Percentiles rank a stretch among this genome's conserved stretches.
phyloP scores from a whole-genome alignment of 768 basidiomycete genomes.

The Naganishia friedmannii region DNA sequence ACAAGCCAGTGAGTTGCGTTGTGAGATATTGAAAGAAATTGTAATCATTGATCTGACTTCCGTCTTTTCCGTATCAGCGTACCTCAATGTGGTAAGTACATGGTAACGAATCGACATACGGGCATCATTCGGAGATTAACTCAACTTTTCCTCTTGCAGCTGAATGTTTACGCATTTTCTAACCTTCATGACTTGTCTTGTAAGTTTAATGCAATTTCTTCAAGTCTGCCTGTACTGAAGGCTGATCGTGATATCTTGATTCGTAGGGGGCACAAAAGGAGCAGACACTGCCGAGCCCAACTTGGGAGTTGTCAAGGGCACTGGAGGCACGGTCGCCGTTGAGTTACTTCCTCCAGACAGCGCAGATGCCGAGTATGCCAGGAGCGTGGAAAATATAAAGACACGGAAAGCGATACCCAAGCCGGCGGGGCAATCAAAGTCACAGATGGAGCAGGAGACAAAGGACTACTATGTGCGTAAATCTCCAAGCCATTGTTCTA shows the following conservation, averaged over 20 bases:
- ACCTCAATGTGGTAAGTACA: constrained; percentile 39
- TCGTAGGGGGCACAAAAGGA: constrained; percentile 82
- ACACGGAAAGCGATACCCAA: constrained; percentile 56
- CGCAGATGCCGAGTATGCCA: constrained; percentile 77
- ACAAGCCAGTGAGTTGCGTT: constrained; percentile 59
- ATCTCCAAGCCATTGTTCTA: background rate
- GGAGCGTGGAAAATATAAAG: constrained; percentile 71
- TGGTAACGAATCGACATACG: background rate
- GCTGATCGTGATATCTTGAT: background rate
- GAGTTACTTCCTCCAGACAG: constrained; percentile 79
- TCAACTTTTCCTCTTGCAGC: background rate
- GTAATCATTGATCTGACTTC: background rate
- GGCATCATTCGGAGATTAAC: background rate
- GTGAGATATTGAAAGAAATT: background rate
- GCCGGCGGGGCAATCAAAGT: constrained; percentile 45
- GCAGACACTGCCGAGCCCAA: constrained; percentile 70
- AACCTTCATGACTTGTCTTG: constrained; percentile 43
- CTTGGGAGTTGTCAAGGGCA: constrained; percentile 68
- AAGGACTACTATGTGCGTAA: constrained; percentile 49
- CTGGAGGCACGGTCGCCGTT: constrained; percentile 81
- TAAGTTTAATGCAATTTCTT: background rate
- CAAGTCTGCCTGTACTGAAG: constrained; percentile 41
- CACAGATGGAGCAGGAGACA: constrained; percentile 47
- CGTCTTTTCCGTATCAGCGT: constrained; percentile 30
- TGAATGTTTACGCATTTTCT: constrained; percentile 55